Base-by-base conservation (phyloP, 805 yeast species). In the Candida maris region DNA sequence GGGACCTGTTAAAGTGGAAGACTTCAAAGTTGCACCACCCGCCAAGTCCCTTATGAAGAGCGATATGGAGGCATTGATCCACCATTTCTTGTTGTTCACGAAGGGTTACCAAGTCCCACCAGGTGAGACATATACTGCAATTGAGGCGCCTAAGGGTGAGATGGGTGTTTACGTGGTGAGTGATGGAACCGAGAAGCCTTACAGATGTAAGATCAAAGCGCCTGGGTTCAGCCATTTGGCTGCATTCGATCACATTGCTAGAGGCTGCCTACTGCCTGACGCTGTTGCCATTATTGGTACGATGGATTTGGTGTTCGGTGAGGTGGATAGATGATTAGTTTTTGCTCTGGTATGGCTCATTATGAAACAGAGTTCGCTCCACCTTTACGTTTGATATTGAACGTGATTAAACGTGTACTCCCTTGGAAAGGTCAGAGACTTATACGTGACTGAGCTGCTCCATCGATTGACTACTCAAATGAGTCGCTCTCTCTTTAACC, bases 121-220 rank as follows among this genome's bases (percentile, higher is more conserved):
- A 37, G 95, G 95, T 56, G 95, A 86, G 67, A 82, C 95, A 8
- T 86, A 86, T 61, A 84, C 93, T 34, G 91, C 85, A 39, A 85
- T 86, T 49, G 95, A 86, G 68, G 95, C 95, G 17, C 95, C 95
- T 61, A 86, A 86, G 76, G 95, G 95, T 60, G 95, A 86, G 66
- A 84, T 86, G 93, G 95, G 85, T 42, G 94, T 85, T 38, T 86
- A 81, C 57, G 80, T 86, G 35, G 94, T 86, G 38, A 78, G 88
- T 49, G 95, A 86, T 66, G 95, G 95, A 38, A 65, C 83, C 41
- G 95, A 86, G 68, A 77, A 93, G 64, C 95, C 95, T 23, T 86
- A 86, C 69, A 79, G 88, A 67, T 85, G 95, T 71, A 85, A 85
- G 70, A 85, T 86, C 55, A 81, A 95, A 67, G 88, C 94, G n/a